phyloP scores from a whole-genome alignment of 495 filamentous ascomycete genomes.

The Hypoxylon trugodes region DNA sequence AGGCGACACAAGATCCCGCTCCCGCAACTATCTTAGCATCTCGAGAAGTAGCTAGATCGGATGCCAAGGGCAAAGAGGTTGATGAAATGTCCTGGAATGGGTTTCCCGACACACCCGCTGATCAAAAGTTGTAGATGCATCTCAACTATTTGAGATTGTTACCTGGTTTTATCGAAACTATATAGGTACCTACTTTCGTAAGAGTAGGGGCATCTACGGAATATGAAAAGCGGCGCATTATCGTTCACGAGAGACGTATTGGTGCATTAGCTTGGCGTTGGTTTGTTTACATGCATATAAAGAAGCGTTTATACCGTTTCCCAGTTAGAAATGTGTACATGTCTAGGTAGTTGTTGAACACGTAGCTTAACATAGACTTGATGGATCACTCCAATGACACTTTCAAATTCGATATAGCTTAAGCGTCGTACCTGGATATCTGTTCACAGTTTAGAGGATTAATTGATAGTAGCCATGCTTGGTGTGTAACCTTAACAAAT shows the following conservation, averaged over 20 bases:
- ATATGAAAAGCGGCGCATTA: background rate
- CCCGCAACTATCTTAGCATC: background rate
- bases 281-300: slow-evolving; percentile 13
- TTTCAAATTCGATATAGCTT: background rate
- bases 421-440: too few relatives aligned
- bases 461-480: too few relatives aligned
- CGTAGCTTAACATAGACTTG: background rate
- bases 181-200: background rate
- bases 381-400: background rate
- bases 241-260: slow-evolving; percentile 13
- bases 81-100: slow-evolving; percentile 26
- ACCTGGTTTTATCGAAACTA: background rate
- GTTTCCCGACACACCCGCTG: slow-evolving; percentile 11
- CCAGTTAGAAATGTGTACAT: slow-evolving; percentile 3
- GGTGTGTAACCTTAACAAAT: too few relatives aligned
- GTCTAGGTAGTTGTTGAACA: background rate
- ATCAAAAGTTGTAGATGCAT: background rate
- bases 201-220: background rate
- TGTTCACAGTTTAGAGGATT: too few relatives aligned
- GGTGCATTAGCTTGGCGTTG: slow-evolving; percentile 35
- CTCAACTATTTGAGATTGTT: background rate
- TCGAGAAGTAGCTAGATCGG: slow-evolving; percentile 1
- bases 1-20: background rate
- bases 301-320: background rate
- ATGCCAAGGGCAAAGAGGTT: background rate